Evolutionary conservation across 2,329 filamentous ascomycete genomes (phyloP), one percentile per base, ranked within the genome.

Genomic region (Aspergillus tamarii): DNA sequence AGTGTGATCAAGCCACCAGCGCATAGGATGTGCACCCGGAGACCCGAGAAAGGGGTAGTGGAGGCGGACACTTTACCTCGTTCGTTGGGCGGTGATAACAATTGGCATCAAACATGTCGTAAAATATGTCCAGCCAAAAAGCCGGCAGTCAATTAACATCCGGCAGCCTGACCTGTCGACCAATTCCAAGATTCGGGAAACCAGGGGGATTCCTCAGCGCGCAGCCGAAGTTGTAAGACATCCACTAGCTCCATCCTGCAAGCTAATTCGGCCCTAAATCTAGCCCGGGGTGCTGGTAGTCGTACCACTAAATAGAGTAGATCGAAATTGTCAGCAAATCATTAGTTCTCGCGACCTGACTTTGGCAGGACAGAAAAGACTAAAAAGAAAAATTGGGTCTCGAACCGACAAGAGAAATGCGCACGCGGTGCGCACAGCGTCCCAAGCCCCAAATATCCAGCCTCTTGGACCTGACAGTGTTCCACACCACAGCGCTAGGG

Each of bases 261-360:
- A 55, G 43, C 59, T 55, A 56, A 59, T 56, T 59, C 48, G 62
- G 62, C 39, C 36, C 56, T 62, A 57, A 54, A 52, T 62, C 54
- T 63, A 64, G 55, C 60, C 48, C 43, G 21, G 28, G 63, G 41
- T 57, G 52, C 43, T 36, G 39, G 39, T 56, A 56, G 52, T 57
- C 50, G 36, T 53, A 53, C 64, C 66, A 34, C 48, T 52, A 52
- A 52, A 66, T 62, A 36, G 41, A 60, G 65, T 58, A 64, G 62
- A 66, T 67, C 60, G 43, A 61, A 63, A 21, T 50, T 32, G 48
- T 41, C 60, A 46, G 60, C 64, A 64, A 66, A 66, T 66, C 66
- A 66, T 28, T 45, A 32, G 48, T 11, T 30, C 48, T 34, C 19
- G 14, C 48, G 19, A 21, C 48, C 48, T 32, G 57, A 59, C 54